A percentile compares a stretch with the other conserved stretches of the same genome.
phyloP scores from a whole-genome alignment of 257 asterid species.

The Fraxinus excelsior region DNA sequence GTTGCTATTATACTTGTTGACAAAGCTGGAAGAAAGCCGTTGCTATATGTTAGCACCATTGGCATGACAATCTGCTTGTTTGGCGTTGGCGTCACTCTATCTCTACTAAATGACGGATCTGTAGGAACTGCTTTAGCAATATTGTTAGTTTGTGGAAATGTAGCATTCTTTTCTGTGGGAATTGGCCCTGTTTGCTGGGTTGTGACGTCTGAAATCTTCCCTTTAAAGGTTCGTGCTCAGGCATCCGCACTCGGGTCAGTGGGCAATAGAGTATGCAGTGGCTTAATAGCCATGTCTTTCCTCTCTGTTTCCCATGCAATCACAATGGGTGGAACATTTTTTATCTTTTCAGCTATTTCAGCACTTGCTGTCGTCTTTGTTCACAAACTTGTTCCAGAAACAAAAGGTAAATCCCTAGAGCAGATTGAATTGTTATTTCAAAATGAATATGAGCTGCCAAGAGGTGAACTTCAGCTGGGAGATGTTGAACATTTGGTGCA shows the following conservation, averaged over 20 bases:
- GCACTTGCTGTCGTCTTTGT: slow-evolving; percentile 65
- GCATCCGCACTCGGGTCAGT: slow-evolving; percentile 91
- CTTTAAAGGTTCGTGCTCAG: slow-evolving; percentile 78
- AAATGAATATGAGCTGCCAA: slow-evolving; percentile 45
- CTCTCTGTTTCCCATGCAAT: slow-evolving; percentile 72
- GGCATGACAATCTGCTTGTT: slow-evolving; percentile 87
- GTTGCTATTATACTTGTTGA: slow-evolving; percentile 71
- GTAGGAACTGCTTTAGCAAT: slow-evolving; percentile 46
- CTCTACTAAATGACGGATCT: slow-evolving; percentile 51
- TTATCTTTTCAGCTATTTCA: slow-evolving; percentile 56
- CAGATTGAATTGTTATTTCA: slow-evolving; percentile 76
- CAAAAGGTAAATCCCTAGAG: slow-evolving; percentile 90
- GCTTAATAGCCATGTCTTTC: slow-evolving; percentile 85
- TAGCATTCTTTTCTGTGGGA: slow-evolving; percentile 87
- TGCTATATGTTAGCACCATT: slow-evolving; percentile 78
- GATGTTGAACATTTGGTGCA: slow-evolving; percentile 73
- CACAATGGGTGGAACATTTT: slow-evolving; percentile 73
- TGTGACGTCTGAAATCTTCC: slow-evolving; percentile 81
- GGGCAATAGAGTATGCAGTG: slow-evolving; percentile 87
- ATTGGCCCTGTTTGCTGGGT: slow-evolving; percentile 96
- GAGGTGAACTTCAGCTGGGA: slow-evolving; percentile 61
- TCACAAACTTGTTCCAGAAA: slow-evolving; percentile 64
- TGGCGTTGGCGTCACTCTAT: slow-evolving; percentile 48
- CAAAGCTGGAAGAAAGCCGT: slow-evolving; percentile 80
- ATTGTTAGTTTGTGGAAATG: slow-evolving; percentile 72